Evolutionary conservation across 192 early-diverging fungal genomes (phyloP).

Genomic region (Entophlyctis luteolus): DNA sequence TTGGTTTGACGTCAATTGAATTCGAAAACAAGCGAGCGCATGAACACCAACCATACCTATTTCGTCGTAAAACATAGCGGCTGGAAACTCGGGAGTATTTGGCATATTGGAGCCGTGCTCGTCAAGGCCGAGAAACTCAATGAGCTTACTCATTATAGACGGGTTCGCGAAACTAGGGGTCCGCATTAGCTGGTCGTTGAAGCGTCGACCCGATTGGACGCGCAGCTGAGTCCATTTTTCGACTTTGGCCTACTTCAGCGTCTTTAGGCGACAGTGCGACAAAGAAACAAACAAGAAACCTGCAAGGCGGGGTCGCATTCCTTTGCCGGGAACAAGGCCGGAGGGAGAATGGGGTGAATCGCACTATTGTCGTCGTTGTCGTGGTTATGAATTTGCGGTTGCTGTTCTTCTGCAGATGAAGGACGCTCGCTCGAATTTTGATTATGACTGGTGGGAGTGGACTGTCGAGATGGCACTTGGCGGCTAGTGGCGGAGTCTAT

Average conservation of each 20-base stretch:
- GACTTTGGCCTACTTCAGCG: slow-evolving; percentile 79
- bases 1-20: background rate
- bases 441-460: too few relatives aligned
- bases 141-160: slow-evolving; percentile 80
- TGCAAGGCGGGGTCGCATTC: too few relatives aligned
- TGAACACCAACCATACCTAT: slow-evolving; percentile 42
- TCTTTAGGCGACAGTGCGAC: too few relatives aligned
- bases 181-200: slow-evolving; percentile 75
- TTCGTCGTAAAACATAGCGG: slow-evolving; percentile 56
- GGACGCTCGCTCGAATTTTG: too few relatives aligned
- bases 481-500: too few relatives aligned
- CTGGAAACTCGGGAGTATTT: slow-evolving; percentile 52
- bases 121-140: slow-evolving; percentile 76
- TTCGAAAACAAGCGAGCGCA: background rate
- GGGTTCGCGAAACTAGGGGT: slow-evolving; percentile 92
- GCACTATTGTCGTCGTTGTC: too few relatives aligned
- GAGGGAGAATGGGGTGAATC: too few relatives aligned
- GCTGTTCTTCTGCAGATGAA: too few relatives aligned
- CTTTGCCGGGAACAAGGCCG: too few relatives aligned
- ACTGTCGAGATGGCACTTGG: too few relatives aligned
- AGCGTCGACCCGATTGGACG: slow-evolving; percentile 62
- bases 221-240: slow-evolving; percentile 63
- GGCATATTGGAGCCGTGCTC: slow-evolving; percentile 82
- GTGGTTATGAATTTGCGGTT: too few relatives aligned
- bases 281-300: too few relatives aligned